Evolutionary conservation across 2,329 filamentous ascomycete genomes (phyloP), one percentile per base, ranked within the genome.

Genomic region (Trichoderma gracile): DNA sequence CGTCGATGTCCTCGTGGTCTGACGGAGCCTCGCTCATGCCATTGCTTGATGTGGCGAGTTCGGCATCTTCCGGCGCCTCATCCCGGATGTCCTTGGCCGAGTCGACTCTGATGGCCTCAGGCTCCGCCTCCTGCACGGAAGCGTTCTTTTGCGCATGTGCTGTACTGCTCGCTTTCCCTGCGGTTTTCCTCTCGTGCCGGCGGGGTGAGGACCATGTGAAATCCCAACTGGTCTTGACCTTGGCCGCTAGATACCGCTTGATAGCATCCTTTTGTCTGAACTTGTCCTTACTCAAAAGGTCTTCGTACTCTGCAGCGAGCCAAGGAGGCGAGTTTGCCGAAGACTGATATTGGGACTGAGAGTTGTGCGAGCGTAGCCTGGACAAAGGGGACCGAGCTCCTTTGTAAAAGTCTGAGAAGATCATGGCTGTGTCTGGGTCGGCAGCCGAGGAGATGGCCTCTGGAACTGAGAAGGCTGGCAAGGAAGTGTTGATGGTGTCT

Each of bases 191-290:
- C 42, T 30, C 19, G 3, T 49, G n/a, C 10, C 53, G 54, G 40
- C 27, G n/a, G 38, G 27, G n/a, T 69, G 70, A 78, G 1, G 84
- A 82, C 86, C 86, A 88, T 40, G 77, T 69, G 70, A 87, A 89
- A 0, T 78, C 76, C 87, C 86, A 89, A 70, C 88, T 86, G 66
- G 80, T 81, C 66, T 80, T 82, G 46, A 89, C 77, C 68, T 81
- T 84, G 23, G 81, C 78, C 3, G 77, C 74, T 1, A 89, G 75
- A 68, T 83, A 84, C 57, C 78, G 81, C 70, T 79, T 84, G 42
- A 89, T 82, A 14, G 86, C 86, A 46, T 86, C 84, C 71, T 88
- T 89, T 69, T 87, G 84, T 75, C 83, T 86, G 27, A 74, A 67
- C 73, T 88, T 88, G 72, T 89, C 86, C 70, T 80, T 83, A 72